These are phyloP conservation scores for Fusarium buxicola DNA, from an alignment of 2,329 filamentous ascomycete genomes.

Conservation along the genomic window DNA sequence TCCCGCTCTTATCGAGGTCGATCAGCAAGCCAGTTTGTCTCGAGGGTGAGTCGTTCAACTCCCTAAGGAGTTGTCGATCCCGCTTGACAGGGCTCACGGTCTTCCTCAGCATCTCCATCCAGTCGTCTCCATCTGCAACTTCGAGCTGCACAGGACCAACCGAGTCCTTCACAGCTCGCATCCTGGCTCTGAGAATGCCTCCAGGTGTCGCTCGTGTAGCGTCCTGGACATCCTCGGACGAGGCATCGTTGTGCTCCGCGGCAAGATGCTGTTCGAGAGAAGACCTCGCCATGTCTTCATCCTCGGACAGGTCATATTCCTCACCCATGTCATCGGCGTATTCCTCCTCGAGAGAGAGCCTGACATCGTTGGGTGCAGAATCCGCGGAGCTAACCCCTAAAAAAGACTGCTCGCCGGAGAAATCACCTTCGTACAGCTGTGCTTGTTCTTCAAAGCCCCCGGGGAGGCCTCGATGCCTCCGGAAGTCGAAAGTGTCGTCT, in stretches of 20 bases:
- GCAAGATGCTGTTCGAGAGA: constrained; percentile 78
- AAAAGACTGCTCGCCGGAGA: constrained; percentile 79
- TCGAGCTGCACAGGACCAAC: constrained; percentile 69
- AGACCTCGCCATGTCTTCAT: constrained; percentile 82
- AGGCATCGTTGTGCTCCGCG: constrained; percentile 76
- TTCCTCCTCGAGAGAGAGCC: constrained; percentile 72
- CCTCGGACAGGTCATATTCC: constrained; percentile 80
- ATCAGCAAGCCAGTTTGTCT: constrained; percentile 44
- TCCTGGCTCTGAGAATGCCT: constrained; percentile 71
- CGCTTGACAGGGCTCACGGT: constrained; percentile 96
- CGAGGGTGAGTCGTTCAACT: constrained; percentile 66
- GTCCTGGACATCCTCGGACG: constrained; percentile 64
- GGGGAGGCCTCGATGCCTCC: constrained; percentile 68
- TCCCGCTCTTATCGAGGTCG: constrained; percentile 53
- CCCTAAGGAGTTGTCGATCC: constrained; percentile 78
- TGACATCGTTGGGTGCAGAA: constrained; percentile 73
- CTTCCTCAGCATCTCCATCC: constrained; percentile 92
- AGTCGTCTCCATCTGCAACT: constrained; percentile 80
- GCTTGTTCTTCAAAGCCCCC: constrained; percentile 81
- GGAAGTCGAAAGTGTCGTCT: constrained; percentile 70
- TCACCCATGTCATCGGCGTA: constrained; percentile 68
- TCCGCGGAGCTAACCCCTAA: constrained; percentile 92
- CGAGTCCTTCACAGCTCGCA: constrained; percentile 72
- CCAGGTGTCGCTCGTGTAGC: constrained; percentile 63
- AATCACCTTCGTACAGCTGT: constrained; percentile 66